phyloP scores from a whole-genome alignment of 805 yeast species.

The Trichomonascus vanleenenianus region DNA sequence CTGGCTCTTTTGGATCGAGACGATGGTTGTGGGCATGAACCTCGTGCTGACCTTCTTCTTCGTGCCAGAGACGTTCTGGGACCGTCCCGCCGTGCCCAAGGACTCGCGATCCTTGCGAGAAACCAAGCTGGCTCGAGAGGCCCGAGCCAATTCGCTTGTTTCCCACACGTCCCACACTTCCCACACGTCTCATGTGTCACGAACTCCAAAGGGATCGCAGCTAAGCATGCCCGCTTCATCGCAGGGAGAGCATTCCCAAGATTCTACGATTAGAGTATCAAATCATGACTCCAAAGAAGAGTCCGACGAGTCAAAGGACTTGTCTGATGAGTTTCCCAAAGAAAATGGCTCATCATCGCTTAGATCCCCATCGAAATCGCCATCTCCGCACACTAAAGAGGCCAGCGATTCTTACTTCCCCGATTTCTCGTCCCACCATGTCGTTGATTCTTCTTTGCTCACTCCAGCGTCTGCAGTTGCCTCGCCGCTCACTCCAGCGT shows the following conservation, averaged over 20 bases:
- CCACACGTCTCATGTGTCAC: conserved; percentile 2
- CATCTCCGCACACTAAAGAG: no score
- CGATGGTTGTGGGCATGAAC: conserved; percentile 43
- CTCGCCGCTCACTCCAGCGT: not conserved
- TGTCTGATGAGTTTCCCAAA: no score
- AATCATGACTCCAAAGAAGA: no score
- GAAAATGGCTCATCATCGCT: no score
- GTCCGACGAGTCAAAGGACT: no score
- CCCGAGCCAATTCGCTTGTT: conserved; percentile 21
- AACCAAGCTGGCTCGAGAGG: conserved; percentile 39
- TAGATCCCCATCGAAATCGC: no score
- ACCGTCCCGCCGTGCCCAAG: conserved; percentile 44
- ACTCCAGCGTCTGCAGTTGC: not conserved
- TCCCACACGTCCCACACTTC: conserved; percentile 9
- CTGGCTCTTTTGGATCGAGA: conserved; percentile 55
- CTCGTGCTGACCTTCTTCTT: conserved; percentile 41
- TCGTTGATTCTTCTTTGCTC: not conserved
- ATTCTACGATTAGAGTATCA: no score
- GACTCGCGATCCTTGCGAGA: conserved; percentile 41
- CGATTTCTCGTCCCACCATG: not conserved
- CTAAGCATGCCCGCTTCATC: no score
- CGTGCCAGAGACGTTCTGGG: conserved; percentile 63
- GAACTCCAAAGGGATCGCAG: no score
- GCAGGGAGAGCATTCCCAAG: no score
- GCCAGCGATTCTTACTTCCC: not conserved